Base-by-base conservation (phyloP, 2,329 filamentous ascomycete species). In the Fusarium sp. region DNA sequence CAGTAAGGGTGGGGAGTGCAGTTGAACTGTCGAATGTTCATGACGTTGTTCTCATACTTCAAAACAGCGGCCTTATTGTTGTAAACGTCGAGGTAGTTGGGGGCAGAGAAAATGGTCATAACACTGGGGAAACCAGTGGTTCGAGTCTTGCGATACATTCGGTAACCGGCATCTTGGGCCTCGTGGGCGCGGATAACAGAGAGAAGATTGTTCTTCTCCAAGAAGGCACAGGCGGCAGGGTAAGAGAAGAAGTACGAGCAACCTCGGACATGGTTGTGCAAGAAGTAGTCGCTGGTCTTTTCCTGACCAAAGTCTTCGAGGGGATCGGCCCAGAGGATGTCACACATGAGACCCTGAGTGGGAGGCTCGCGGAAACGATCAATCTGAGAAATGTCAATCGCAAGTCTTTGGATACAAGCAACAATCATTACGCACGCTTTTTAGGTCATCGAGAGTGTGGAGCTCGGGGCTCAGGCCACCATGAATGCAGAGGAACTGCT, bases 161-260 rank as follows among this genome's bases (percentile, higher is more conserved):
- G 91, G 84, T 99, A 99, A 22, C 96, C 96, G 40, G 96, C 96
- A 85, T 99, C 96, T 87, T 99, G 96, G 42, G 96, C 96, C 84
- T 99, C 96, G 87, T 99, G 96, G 22, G 96, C 96, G 79, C 96
- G 93, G 81, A 99, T 99, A 79, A 99, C 92, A 24, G 96, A 99
- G 46, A 99, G 90, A 12, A 99, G 87, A 81, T 98, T 99, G 86
- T 99, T 99, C 89, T 98, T 98, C 85, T 99, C 96, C 70, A 99
- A 88, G 86, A 99, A 99, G 16, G 94, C 94, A 84, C 96, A 99
- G 31, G 96, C 96, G 8, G 96, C 95, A 4, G 95, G 96, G 81
- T 99, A 99, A 17, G 95, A 98, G 86, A 99, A 99, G 87, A 99
- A 99, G 87, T 98, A 99, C 2, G 96, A 98, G 84, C 96, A 99